Evolutionary conservation across 805 yeast genomes (phyloP), one percentile per base, ranked within the genome.

Genomic region (Ogataea methanolica): DNA sequence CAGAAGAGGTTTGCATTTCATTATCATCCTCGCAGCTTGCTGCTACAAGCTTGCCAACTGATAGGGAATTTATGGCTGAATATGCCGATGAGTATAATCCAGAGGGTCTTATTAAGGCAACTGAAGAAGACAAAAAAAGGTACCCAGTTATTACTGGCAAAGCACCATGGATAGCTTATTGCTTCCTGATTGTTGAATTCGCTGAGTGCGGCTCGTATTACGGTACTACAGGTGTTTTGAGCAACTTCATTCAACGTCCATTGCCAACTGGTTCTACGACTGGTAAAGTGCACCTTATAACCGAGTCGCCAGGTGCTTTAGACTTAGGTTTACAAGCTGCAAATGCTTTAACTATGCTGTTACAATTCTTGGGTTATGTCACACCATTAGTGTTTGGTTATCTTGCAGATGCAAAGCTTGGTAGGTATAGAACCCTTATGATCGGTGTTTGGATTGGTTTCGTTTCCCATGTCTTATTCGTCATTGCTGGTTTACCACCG

Each of bases 141-240:
- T 63, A 66, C 41, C 65, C 71, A 48, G 65, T 68, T 49, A 56
- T 71, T 11, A 59, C 71, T 19, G 85, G 83, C 34, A 60, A 68
- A 31, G 76, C 81, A 43, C 76, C 80, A 14, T 67, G 67, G 47
- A 68, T 72, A 29, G 65, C 75, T 36, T 80, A 79, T 65, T 65
- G 80, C 45, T 74, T 82, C 48, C 80, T 78, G 52, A 46, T 62
- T 37, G 59, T 71, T 39, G 82, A 78, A 55, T 73, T 77, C 54
- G 78, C 80, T 17, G 82, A 77, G 61, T 69, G 82, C 64, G 81
- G 77, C 45, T 75, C 80, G 6, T 77, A 76, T 56, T 77, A 74
- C 52, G 78, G 80, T 22, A 69, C 70, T 9, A 56, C 66, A 36
- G 74, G 73, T 54, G 59, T 73, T 41, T 66, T 76, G 46, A 62